Base-by-base conservation (phyloP, 2,329 filamentous ascomycete species). In the Stemphylium vesicarium region DNA sequence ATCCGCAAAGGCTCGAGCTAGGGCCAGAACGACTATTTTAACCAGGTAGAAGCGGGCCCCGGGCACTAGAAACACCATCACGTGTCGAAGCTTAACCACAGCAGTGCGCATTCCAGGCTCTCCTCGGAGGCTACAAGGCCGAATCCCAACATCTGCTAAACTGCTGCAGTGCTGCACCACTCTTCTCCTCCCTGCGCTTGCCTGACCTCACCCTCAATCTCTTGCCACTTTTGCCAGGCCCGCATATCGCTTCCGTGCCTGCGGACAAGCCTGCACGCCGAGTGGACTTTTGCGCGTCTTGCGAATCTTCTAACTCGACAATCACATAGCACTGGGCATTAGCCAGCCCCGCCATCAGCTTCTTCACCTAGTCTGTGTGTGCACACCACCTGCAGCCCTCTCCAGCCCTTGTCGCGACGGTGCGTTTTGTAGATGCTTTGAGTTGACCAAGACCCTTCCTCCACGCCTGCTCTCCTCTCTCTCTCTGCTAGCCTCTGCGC, bases 121-220 rank as follows among this genome's bases (percentile, higher is more conserved):
- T 49, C 26, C 40, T 50, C 44, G 50, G 50, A 49, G 35, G 20
- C 31, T 31, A 35, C 36, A 33, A 51, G 43, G 47, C 57, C 55
- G 53, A 56, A 56, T 57, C 57, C 57, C 59, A 63, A 62, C 57
- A 54, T 46, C 53, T 65, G 62, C 58, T 63, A 52, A 55, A 56
- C 48, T 60, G 53, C 52, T 62, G 50, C 58, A 56, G 46, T 32
- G 52, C 60, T 36, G 40, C 44, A 54, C 60, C 36, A 40, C 44
- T 48, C 20, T 46, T 33, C 37, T 32, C 50, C 44, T 29, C 39
- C 38, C 35, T 35, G 41, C 41, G 47, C 48, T 53, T 57, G 52
- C 39, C 53, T 57, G 42, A 40, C 53, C 42, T 48, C 51, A 44
- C 56, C 55, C 55, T 18, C 43, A 48, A 31, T 44, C 57, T 56